These are phyloP conservation scores for Durio zibethinus DNA, from an alignment of 345 rosid species.

Conservation along the genomic window DNA sequence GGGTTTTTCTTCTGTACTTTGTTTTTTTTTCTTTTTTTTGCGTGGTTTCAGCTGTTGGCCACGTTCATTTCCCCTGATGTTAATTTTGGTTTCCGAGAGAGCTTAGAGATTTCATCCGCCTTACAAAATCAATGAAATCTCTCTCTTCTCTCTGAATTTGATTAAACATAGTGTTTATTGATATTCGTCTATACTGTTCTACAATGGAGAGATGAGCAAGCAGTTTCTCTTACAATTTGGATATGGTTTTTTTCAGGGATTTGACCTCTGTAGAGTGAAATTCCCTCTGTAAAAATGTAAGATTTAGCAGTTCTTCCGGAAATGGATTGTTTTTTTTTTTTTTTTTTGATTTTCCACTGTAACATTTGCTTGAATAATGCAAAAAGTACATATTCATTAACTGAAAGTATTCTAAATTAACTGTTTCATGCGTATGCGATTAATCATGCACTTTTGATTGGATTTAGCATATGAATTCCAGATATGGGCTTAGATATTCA, in stretches of 20 bases:
- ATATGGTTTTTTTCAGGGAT: not conserved
- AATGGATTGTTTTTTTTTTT: not conserved
- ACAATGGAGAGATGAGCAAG: conserved; percentile 1
- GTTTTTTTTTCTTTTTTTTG: not conserved
- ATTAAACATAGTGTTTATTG: not conserved
- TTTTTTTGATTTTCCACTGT: not conserved
- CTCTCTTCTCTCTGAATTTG: not conserved
- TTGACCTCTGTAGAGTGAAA: not conserved
- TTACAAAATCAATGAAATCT: not conserved
- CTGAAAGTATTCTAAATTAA: not conserved
- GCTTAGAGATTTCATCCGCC: not conserved
- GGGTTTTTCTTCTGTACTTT: not conserved
- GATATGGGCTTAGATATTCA: not conserved
- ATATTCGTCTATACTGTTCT: not conserved
- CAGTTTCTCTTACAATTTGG: not conserved
- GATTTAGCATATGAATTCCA: not conserved
- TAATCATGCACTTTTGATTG: not conserved
- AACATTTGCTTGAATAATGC: not conserved
- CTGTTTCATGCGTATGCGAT: not conserved
- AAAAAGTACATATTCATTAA: not conserved
- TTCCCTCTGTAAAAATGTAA: conserved; percentile 2
- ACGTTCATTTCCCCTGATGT: not conserved
- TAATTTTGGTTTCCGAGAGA: conserved; percentile 1
- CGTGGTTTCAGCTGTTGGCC: not conserved
- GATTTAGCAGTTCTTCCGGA: not conserved